Evolutionary conservation across 2,329 filamentous ascomycete species (phyloP), one percentile per base, ranked within the genome.

Genomic region (Aureobasidium uvarum): DNA sequence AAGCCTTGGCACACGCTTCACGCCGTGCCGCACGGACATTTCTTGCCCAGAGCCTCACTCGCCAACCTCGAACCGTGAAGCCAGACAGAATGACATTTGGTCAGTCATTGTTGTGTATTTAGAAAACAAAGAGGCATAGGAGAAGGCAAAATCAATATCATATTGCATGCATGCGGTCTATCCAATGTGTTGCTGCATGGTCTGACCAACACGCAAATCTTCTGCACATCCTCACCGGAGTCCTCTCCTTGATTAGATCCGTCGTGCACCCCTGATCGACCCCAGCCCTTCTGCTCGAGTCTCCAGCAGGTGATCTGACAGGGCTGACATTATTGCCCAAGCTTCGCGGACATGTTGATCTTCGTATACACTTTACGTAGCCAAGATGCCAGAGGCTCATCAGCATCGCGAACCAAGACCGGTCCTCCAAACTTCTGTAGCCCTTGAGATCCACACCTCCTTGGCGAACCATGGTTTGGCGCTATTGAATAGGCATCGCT

Each of bases 381-480:
- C 36, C 13, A 16, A 39, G 52, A 36, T 28, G 2, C 20, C n/a
- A 14, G 36, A 39, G 33, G 8, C 33, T 33, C 31, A 3, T 54
- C 33, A 5, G 16, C 50, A 14, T 1, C 8, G 10, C 20, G 16
- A n/a, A 20, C 13, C 45, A 13, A 23, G 45, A 13, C 10, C 45
- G 7, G 3, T 25, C 23, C 45, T 11, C 45, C 20, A 23, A 4
- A 23, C n/a, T 23, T 11, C n/a, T n/a, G 14, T 18, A 25, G 25
- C 48, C 31, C 48, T 16, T 39, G 13, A 25, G 16, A 14, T 36
- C 51, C 33, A 23, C 13, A 28, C 31, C 8, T 25, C 43, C 56
- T 60, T 60, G 56, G 56, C 45, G 45, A 62, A 62, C 58, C 23
- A 50, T 51, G 23, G 58, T 62, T 51, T 36, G 58, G 58, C 58